A percentile compares a stretch with the other conserved stretches of the same genome.
Conservation (phyloP, 139 green algal species). For the Diplosphaera chodatii region DNA sequence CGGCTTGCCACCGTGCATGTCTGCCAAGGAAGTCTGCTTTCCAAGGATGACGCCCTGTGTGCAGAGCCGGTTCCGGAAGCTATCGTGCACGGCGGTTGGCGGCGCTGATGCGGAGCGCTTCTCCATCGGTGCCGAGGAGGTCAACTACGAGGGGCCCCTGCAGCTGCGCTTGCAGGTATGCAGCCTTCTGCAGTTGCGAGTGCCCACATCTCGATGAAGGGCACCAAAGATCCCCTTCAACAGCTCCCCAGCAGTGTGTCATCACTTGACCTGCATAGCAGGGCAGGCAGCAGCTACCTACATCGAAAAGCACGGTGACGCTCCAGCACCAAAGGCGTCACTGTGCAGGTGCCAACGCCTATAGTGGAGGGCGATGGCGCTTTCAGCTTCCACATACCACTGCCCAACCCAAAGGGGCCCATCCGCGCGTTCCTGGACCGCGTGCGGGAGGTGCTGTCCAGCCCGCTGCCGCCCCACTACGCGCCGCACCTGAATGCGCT, state of each 20-base stretch:
- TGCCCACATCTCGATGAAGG: no score
- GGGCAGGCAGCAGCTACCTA: no score
- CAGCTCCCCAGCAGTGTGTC: no score
- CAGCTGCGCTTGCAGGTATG: constrained; percentile 33
- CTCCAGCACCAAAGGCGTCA: no score
- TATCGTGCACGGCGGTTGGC: constrained; percentile 42
- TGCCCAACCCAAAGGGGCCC: constrained; percentile 36
- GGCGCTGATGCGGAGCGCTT: constrained; percentile 43
- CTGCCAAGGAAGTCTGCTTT: no score
- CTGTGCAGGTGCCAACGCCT: constrained; percentile 14
- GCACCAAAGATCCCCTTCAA: no score
- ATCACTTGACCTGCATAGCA: no score
- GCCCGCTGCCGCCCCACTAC: neutral
- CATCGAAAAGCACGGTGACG: no score
- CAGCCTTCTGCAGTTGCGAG: no score
- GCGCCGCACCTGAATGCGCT: neutral
- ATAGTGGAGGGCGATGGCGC: constrained; percentile 33
- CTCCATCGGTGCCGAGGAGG: constrained; percentile 38
- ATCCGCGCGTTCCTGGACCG: constrained; percentile 3
- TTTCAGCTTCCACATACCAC: constrained; percentile 45
- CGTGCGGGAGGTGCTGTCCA: constrained; percentile 2
- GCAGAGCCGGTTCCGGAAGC: constrained; percentile 42
- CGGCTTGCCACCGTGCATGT: no score
- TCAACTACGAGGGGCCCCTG: constrained; percentile 65
- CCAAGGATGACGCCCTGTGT: no score